A percentile compares a stretch with the other conserved stretches of the same genome.
Evolutionary conservation across 1,284 basidiomycete species (phyloP).

Genomic region (Entoloma clypeatum): DNA sequence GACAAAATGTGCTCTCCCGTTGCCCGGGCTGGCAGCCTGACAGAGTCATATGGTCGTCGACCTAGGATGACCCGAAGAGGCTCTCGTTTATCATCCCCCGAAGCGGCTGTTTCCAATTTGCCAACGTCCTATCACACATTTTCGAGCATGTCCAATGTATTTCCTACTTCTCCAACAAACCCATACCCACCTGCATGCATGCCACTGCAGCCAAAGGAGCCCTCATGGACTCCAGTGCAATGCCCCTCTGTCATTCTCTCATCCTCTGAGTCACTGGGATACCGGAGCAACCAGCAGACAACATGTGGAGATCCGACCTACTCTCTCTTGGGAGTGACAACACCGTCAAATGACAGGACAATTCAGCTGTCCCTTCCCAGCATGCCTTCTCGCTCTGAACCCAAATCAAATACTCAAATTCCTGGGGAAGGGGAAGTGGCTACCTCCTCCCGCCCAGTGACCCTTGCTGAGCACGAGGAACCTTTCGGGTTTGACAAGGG

Average conservation of each 20-base stretch:
- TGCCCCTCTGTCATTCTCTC: slow-evolving; percentile 12
- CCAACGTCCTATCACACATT: slow-evolving; percentile 29
- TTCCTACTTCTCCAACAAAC: slow-evolving; percentile 25
- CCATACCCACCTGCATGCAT: slow-evolving; percentile 16
- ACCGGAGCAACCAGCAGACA: too few relatives aligned
- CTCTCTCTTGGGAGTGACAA: neutral
- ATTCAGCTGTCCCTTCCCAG: too few relatives aligned
- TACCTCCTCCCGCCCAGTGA: slow-evolving; percentile 1
- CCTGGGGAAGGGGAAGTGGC: neutral
- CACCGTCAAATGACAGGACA: neutral
- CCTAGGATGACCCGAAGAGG: slow-evolving; percentile 27
- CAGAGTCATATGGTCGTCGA: slow-evolving; percentile 29
- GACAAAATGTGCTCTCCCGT: slow-evolving; percentile 30
- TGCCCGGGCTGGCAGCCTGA: slow-evolving; percentile 32
- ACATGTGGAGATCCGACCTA: neutral
- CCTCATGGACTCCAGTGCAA: slow-evolving; percentile 15
- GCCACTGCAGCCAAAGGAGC: slow-evolving; percentile 5
- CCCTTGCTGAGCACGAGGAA: slow-evolving; percentile 26
- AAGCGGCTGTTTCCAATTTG: slow-evolving; percentile 19
- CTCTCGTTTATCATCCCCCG: slow-evolving; percentile 32
- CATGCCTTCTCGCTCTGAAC: too few relatives aligned
- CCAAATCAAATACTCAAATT: neutral
- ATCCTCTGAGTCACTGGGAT: slow-evolving; percentile 4
- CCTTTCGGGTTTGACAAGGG: slow-evolving; percentile 32
- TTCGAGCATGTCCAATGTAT: slow-evolving; percentile 26